These are phyloP conservation scores for Bruguiera sexangula DNA, from an alignment of 345 rosid genomes.

Conservation along the genomic window DNA sequence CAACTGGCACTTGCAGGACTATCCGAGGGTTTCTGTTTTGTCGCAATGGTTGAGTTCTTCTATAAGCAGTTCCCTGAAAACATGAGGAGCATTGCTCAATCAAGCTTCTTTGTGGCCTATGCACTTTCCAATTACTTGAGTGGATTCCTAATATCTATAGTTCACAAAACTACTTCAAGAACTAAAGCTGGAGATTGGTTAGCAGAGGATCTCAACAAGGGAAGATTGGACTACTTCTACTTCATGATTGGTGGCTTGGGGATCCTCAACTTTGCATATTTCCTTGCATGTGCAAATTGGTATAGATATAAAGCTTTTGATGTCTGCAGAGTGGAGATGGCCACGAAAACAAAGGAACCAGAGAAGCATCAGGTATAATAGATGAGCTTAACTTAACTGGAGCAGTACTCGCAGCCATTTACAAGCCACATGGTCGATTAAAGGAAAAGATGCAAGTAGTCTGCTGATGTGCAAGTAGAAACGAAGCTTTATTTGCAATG, in stretches of 20 bases:
- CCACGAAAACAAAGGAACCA: neutral
- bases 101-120: neutral
- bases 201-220: slow-evolving; percentile 1
- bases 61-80: slow-evolving; percentile 3
- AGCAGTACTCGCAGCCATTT: too few relatives aligned
- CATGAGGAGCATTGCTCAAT: slow-evolving; percentile 7
- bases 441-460: too few relatives aligned
- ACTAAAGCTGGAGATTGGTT: neutral
- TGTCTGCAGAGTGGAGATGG: slow-evolving; percentile 2
- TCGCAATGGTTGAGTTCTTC: neutral
- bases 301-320: neutral
- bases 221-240: slow-evolving; percentile 2
- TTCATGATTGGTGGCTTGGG: slow-evolving; percentile 1
- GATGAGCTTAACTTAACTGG: too few relatives aligned
- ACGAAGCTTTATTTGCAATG: too few relatives aligned
- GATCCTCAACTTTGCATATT: neutral
- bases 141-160: neutral
- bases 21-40: neutral
- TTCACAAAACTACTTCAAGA: neutral
- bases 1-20: slow-evolving; percentile 4
- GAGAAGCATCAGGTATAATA: slow-evolving; percentile 1
- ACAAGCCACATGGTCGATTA: too few relatives aligned
- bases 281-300: neutral
- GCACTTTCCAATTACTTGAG: neutral
- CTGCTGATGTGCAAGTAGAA: too few relatives aligned